Conservation (phyloP, 2,329 filamentous ascomycete genomes). For the Beauveria bassiana region DNA sequence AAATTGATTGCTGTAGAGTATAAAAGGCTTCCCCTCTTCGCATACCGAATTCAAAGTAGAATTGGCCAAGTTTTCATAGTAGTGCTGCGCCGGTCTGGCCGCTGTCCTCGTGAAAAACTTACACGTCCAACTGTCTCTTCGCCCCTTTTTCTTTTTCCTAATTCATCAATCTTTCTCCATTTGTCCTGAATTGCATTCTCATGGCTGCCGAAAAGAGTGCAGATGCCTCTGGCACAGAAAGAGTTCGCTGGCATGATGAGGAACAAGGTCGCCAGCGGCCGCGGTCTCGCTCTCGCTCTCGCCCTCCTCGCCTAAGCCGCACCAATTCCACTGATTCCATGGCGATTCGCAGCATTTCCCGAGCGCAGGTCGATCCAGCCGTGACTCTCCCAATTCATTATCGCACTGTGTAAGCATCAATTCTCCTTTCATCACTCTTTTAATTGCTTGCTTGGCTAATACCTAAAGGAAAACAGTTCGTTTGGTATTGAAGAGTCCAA, state of each 20-base stretch:
- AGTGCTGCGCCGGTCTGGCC: not conserved
- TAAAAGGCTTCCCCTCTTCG: not conserved
- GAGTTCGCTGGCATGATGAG: slow-evolving; percentile 31
- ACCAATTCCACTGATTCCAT: slow-evolving; percentile 29
- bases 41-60: not conserved
- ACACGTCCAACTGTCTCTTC: not conserved
- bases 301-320: slow-evolving; percentile 17
- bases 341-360: slow-evolving; percentile 32
- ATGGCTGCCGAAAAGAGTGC: slow-evolving; percentile 1
- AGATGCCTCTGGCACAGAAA: slow-evolving; percentile 18
- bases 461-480: slow-evolving; percentile 27
- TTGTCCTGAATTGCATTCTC: not conserved
- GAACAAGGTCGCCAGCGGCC: slow-evolving; percentile 21
- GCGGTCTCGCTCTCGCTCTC: slow-evolving; percentile 17
- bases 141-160: not conserved
- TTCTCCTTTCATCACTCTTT: not conserved
- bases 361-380: slow-evolving; percentile 19
- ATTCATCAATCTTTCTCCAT: not conserved
- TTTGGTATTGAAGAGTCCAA: slow-evolving; percentile 50
- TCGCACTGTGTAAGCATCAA: slow-evolving; percentile 38
- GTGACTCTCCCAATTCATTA: slow-evolving; percentile 43
- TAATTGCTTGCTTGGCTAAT: slow-evolving; percentile 9
- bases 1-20: not conserved
- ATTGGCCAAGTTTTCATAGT: not conserved
- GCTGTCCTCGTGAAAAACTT: not conserved